Evolutionary conservation across 352 stramenopile species (phyloP), one percentile per base, ranked within the genome.

Genomic region (Phytophthora nicotianae): DNA sequence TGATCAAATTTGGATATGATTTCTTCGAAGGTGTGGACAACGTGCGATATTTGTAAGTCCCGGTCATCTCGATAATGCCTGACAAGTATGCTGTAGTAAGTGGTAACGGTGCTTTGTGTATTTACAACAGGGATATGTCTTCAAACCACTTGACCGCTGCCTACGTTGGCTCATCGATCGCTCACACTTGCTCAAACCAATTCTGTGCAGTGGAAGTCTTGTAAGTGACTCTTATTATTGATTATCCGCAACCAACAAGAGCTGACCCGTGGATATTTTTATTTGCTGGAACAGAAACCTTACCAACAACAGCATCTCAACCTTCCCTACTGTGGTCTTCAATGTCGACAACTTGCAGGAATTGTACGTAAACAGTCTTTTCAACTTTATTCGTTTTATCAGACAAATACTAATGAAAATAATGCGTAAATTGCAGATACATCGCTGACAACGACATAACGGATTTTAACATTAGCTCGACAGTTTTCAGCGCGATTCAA

Each of bases 231-330:
- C 37, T 35, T 3, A 6, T 23, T 6, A 38, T 17, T n/a, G 2
- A 20, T 37, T 16, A 4, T 13, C 3, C 7, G 42, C 27, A 73
- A 40, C 8, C 9, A 32, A 48, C 20, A 23, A 48, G 8, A 3
- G 24, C 19, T 23, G 14, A 46, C 19, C 7, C 11, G 38, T 26
- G 13, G 43, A 11, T 54, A 38, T 77, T 76, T n/a, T n/a, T n/a
- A n/a, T n/a, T n/a, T n/a, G n/a, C n/a, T n/a, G n/a, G 42, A 74
- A 6, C 26, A 79, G 71, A 21, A 74, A 77, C 38, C 50, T 79
- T 9, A 70, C 67, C 0, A 70, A 75, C 56, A 77, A 75, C 52
- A 68, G 58, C 19, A 27, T 79, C 4, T 62, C 68, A 6, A 51
- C 42, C 2, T 68, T 77, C 27, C 72, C 67, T 4, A 69, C 59